Evolutionary conservation across 2,329 filamentous ascomycete species (phyloP), one percentile per base, ranked within the genome.

Genomic region (Diaporthe australafricana): DNA sequence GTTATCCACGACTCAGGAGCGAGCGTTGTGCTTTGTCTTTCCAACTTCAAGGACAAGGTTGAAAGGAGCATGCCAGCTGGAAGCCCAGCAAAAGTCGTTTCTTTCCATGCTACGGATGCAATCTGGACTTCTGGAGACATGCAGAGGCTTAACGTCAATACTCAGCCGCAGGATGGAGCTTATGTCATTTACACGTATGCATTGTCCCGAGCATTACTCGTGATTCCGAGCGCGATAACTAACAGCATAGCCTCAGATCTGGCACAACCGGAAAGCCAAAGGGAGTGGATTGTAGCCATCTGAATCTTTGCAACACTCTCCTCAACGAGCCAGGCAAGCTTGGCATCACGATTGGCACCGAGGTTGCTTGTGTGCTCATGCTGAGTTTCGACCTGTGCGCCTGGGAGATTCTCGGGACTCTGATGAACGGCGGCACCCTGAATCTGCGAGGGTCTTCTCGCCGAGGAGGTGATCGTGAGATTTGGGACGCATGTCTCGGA

Each of bases 351-450:
- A 78, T 82, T 2, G 88, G 88, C 16, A 86, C 82, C 14, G 84
- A 84, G 16, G 88, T 90, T 9, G 87, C 85, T 3, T 87, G 89
- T 70, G 81, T 90, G 8, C 81, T 90, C 50, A 90, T 87, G 73
- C 85, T 91, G 55, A 87, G 86, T 53, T 91, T 90, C 73, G 89
- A 90, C 74, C 90, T 90, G 88, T 87, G 88, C 27, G 88, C 88
- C 16, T 90, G 89, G 88, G 88, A 90, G 74, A 87, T 90, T n/a
- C 83, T 90, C 11, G 84, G 83, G 1, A 86, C 84, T 66, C 79
- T 90, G 30, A 87, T 87, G 79, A 90, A 90, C 60, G 88, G 88
- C 25, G 88, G 88, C 6, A 89, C 87, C 4, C 79, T 90, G 55
- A 81, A 88, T 56, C 80, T 89, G 52, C 82, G 88, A 55, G 87